Base-by-base conservation (phyloP, 2,329 filamentous ascomycete species). In the Cladorrhinum sp. region DNA sequence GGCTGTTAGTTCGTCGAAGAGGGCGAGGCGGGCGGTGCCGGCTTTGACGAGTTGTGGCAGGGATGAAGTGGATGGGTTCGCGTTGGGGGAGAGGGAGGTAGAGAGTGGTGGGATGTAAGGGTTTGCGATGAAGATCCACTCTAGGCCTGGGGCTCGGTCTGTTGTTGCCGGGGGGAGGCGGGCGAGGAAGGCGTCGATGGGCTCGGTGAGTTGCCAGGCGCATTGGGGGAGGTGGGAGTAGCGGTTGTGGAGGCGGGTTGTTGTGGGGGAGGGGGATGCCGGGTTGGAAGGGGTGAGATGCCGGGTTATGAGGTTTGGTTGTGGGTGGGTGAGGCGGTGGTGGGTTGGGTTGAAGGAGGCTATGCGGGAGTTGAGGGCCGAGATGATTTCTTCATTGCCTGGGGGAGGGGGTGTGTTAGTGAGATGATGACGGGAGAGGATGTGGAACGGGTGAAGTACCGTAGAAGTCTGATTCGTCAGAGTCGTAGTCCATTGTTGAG, bases 61-160 rank as follows among this genome's bases (percentile, higher is more conserved):
- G 72, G 36, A 73, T 64, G 4, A 72, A 71, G 33, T 12, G 26
- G 69, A 66, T 7, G 60, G 63, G 60, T 72, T 36, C 4, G 33
- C 3, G 33, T 12, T 16, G 7, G 24, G 77, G 72, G 36, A 73
- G 64, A 3, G 72, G 71, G 33, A 28, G 26, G 50, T 69, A 65
- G 16, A 73, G 2, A 21, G 74, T 4, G 74, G 73, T 2, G 71
- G 69, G 62, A 77, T 77, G 68, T 82, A 82, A 0, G 88, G 88
- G 71, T 91, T 91, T 57, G 81, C 82, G 48, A 90, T 83, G 77
- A 83, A 92, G 53, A 96, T 91, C 77, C 83, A 92, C 54, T 96
- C 91, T 2, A 81, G 78, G 0, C 75, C 66, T 0, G 68, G 68
- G 1, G 72, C 74, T 2, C 75, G 71, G 2, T 77, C 73, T 1